Evolutionary conservation across 2,329 filamentous ascomycete genomes (phyloP), one percentile per base, ranked within the genome.

Genomic region (Alternaria arbusti): DNA sequence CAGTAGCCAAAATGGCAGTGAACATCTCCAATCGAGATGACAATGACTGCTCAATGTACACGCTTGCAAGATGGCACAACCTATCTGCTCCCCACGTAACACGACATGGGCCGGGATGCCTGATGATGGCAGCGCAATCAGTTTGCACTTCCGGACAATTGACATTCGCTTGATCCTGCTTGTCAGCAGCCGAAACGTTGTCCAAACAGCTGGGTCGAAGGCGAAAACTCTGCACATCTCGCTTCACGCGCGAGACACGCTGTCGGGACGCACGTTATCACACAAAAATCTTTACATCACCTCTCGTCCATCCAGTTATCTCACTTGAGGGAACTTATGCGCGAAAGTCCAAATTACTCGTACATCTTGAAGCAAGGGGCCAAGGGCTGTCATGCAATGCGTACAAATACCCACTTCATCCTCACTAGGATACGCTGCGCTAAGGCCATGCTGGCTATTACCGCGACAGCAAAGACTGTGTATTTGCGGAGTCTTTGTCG

Each of bases 171-270:
- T 52, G 51, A 57, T 68, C 49, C 63, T 61, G 54, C 64, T 63
- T 61, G 50, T 59, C 59, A 57, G 44, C 60, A 57, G 30, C 45
- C 70, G 66, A 67, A 63, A 74, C 69, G 66, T 52, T 69, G 47
- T n/a, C 75, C 74, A 63, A 54, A 47, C 57, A 54, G 61, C 57
- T 68, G 74, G 73, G 71, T 68, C 65, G 51, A 62, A 50, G 58
- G 61, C 56, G 56, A 71, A 69, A 69, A 64, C 58, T 69, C 61
- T 69, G 54, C 54, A 59, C 60, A 60, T 63, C 59, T 69, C 56
- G 63, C 63, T 67, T 68, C 65, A 68, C 65, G 58, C 68, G 64
- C 65, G 59, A 65, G 61, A 69, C 67, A 68, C 60, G 59, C 59
- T 61, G 64, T 65, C 67, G 69, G 68, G 56, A 68, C 64, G 66